phyloP scores from a whole-genome alignment of 2,329 filamentous ascomycete genomes.

The Taxawa tesnikishii region DNA sequence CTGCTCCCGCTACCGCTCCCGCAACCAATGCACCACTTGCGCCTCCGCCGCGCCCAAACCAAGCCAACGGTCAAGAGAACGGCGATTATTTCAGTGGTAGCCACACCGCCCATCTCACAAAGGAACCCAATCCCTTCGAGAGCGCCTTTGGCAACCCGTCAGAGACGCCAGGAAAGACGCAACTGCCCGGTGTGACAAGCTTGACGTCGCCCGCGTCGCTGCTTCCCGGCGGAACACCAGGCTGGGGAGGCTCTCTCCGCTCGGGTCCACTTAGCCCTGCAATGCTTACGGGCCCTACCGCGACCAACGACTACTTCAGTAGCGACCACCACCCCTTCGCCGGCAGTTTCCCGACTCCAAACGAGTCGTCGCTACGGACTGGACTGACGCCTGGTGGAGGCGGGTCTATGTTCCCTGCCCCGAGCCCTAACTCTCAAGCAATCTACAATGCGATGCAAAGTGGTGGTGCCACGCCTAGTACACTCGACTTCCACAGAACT shows the following conservation, averaged over 20 bases:
- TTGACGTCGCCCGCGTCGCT: constrained; percentile 83
- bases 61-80: constrained; percentile 27
- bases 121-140: constrained; percentile 94
- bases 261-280: constrained; percentile 91
- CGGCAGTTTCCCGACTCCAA: constrained; percentile 83
- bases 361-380: constrained; percentile 86
- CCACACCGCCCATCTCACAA: constrained; percentile 42
- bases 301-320: constrained; percentile 66
- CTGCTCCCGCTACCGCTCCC: constrained; percentile 16
- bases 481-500: constrained; percentile 88
- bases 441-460: constrained; percentile 68
- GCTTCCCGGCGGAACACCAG: constrained; percentile 59
- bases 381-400: constrained; percentile 89
- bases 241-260: constrained; percentile 78
- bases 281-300: constrained; percentile 77
- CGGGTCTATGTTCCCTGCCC: constrained; percentile 92
- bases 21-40: constrained; percentile 36
- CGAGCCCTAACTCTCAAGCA: constrained; percentile 75
- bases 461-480: constrained; percentile 77
- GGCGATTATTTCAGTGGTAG: constrained; percentile 38
- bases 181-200: constrained; percentile 79
- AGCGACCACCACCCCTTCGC: constrained; percentile 62
- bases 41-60: constrained; percentile 35
- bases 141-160: constrained; percentile 69
- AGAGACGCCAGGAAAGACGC: constrained; percentile 68